Percentiles rank a stretch among this genome's conserved stretches.
Evolutionary conservation across 1,284 basidiomycete genomes (phyloP).

Genomic region (Papiliotrema nemorosa): DNA sequence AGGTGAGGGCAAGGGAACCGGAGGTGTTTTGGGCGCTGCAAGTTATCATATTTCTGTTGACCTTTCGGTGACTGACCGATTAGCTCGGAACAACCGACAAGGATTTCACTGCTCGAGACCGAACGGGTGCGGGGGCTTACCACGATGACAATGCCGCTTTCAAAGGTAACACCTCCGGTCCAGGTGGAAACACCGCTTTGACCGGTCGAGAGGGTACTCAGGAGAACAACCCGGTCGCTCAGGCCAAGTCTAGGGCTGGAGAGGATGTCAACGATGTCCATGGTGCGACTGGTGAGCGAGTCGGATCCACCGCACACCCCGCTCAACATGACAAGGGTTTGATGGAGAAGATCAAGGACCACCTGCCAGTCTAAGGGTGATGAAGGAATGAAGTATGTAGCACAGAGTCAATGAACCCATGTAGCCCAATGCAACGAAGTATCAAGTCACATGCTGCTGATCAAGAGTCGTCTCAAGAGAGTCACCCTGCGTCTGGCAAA

Average conservation of each 20-base stretch:
- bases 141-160: conserved; percentile 22
- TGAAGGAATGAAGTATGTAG: no score
- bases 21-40: conserved; percentile 13
- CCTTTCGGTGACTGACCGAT: conserved; percentile 1
- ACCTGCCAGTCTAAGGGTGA: no score
- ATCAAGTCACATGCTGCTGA: no score
- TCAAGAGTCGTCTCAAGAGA: no score
- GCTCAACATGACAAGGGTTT: conserved; percentile 16
- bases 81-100: conserved; percentile 32
- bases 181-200: conserved; percentile 30
- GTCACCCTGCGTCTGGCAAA: no score
- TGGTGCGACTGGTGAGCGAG: no score
- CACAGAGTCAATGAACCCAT: no score
- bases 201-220: conserved; percentile 36
- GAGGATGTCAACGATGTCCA: conserved; percentile 6
- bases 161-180: conserved; percentile 30
- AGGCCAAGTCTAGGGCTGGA: conserved; percentile 8
- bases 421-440: no score
- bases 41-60: conserved; percentile 2
- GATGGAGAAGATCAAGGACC: conserved; percentile 37
- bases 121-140: conserved; percentile 27
- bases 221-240: conserved; percentile 28
- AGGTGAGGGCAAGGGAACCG: conserved; percentile 1
- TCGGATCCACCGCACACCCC: neutral
- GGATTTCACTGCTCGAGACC: conserved; percentile 29